These are phyloP conservation scores for Fusarium equiseti DNA, from an alignment of 2,329 filamentous ascomycete species.

Conservation along the genomic window DNA sequence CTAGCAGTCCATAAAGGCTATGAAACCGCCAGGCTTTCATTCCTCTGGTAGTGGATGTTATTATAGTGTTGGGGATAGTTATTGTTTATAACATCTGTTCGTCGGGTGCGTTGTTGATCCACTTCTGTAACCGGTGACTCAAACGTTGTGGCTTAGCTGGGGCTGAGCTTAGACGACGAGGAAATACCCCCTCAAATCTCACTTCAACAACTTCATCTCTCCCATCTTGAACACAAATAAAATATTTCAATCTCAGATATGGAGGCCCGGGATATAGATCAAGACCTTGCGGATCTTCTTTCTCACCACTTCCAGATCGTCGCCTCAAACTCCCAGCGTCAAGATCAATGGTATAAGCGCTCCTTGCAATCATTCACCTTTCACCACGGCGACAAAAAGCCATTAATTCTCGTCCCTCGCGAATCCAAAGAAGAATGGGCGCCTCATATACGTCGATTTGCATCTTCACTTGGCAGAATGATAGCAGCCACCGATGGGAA, in stretches of 20 bases:
- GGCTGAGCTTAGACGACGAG: neutral
- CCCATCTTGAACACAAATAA: too few relatives aligned
- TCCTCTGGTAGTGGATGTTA: too few relatives aligned
- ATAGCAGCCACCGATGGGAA: rapidly evolving
- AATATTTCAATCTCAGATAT: rapidly evolving
- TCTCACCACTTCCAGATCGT: slow-evolving; percentile 8
- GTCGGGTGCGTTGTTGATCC: neutral
- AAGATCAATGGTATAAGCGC: slow-evolving; percentile 24
- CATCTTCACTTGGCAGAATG: neutral
- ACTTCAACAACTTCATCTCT: too few relatives aligned
- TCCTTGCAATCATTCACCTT: neutral
- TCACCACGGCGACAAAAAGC: neutral
- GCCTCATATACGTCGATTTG: neutral
- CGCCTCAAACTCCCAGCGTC: slow-evolving; percentile 8
- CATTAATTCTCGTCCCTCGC: neutral
- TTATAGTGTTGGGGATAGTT: too few relatives aligned
- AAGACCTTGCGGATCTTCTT: neutral
- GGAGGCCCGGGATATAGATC: rapidly evolving
- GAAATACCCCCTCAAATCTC: neutral
- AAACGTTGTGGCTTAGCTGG: neutral
- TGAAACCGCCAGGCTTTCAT: neutral
- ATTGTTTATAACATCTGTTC: too few relatives aligned
- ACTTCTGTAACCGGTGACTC: neutral
- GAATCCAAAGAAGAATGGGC: slow-evolving; percentile 1
- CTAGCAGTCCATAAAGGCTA: neutral